Evolutionary conservation across 2,329 filamentous ascomycete genomes (phyloP), one percentile per base, ranked within the genome.

Genomic region (Botrytis elliptica): DNA sequence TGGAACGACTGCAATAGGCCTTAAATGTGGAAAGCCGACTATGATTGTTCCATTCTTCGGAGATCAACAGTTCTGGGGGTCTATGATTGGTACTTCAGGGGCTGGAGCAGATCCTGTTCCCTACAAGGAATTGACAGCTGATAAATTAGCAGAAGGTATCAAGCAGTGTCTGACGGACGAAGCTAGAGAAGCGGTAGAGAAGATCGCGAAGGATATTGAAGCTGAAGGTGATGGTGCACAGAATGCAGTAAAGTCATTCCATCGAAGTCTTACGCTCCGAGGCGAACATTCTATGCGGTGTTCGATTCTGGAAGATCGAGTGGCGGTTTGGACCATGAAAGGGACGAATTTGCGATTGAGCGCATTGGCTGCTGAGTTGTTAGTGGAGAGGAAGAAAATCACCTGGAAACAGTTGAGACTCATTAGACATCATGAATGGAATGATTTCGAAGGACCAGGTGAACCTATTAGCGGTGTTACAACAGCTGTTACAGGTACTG

Each of bases 11-110:
- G 92, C 92, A 1, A 92, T 92, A 65, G 91, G 91, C 1, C 84
- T 94, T 46, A 92, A 92, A 80, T 91, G 88, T 75, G 92, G 87
- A 5, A 88, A 88, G 77, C 92, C 92, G 0, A 93, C 90, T 8
- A 91, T 93, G 88, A 88, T 94, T 40, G 90, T 94, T 2, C 92
- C 92, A 0, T 94, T 94, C 82, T 94, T 94, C 76, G 92, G 92
- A 4, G 92, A 94, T 79, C 92, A 94, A 70, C 87, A 91, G 67
- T 94, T 94, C 79, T 94, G 92, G 92, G 92, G 92, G 3, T 85
- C 85, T 29, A 92, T 92, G 88, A 86, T 94, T 1, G 86, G 85
- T 7, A 87, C 85, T 49, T 86, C 89, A 1, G 87, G 87, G 40
- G 91, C 91, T 0, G 92, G 92, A 0, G 90, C 91, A 0, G 83